Conservation (phyloP, 2,329 filamentous ascomycete species). For the Calonectria multiphialidica region DNA sequence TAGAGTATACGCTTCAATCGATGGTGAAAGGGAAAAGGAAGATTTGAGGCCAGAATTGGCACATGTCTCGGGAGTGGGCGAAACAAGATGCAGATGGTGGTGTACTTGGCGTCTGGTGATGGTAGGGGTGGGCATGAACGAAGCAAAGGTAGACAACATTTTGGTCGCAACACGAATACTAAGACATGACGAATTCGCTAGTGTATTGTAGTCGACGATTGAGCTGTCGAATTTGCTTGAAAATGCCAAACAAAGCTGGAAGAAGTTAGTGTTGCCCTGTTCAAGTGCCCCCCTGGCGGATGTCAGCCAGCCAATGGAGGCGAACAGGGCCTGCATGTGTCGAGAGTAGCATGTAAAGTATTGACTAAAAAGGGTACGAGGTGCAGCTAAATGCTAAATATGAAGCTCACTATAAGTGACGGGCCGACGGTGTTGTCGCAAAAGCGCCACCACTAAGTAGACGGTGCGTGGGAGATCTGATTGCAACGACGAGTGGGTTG, state of each 20-base stretch:
- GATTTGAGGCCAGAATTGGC: conserved; percentile 18
- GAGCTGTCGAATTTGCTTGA: conserved; percentile 24
- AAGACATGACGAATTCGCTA: conserved; percentile 15
- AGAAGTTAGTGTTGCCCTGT: conserved; percentile 28
- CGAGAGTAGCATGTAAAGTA: neutral
- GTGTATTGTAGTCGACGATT: conserved; percentile 22
- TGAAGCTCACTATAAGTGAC: conserved; percentile 3
- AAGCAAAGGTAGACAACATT: neutral
- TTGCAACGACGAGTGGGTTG: neutral
- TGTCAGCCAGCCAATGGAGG: conserved; percentile 8
- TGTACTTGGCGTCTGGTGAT: neutral
- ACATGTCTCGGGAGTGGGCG: conserved; percentile 23
- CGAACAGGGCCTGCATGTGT: conserved; percentile 10
- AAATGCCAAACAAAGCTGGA: conserved; percentile 29
- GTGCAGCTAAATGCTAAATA: conserved; percentile 2
- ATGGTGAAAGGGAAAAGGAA: conserved; percentile 43
- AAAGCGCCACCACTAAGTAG: neutral
- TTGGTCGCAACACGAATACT: conserved; percentile 21
- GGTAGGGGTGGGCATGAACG: neutral
- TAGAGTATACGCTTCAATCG: conserved; percentile 43
- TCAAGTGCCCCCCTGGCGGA: neutral
- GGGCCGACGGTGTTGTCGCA: conserved; percentile 7
- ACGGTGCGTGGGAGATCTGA: neutral
- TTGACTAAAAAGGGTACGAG: neutral
- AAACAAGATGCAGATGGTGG: conserved; percentile 11